Conservation (phyloP, 768 basidiomycete genomes). For the Kwoniella dejecticola region DNA sequence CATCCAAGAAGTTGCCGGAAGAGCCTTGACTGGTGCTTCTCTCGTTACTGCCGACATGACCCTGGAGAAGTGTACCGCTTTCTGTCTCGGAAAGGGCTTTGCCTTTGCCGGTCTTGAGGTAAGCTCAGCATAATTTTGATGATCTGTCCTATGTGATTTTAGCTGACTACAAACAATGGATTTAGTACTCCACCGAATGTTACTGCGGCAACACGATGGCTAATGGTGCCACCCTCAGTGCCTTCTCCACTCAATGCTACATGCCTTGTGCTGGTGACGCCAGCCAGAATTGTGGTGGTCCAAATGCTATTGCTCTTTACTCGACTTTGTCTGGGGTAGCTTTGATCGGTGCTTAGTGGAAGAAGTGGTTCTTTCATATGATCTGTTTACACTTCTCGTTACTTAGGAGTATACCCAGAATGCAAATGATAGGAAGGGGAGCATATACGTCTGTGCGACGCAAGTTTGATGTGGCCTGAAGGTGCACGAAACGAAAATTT, state of each 20-base stretch:
- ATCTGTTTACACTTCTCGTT: no score
- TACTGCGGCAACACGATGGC: conserved; percentile 45
- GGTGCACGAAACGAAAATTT: no score
- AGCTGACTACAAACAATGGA: no score
- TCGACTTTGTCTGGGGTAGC: conserved; percentile 1
- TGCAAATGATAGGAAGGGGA: neutral
- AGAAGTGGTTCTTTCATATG: no score
- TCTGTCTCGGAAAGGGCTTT: conserved; percentile 40
- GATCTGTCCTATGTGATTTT: conserved; percentile 24
- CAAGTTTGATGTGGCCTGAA: no score
- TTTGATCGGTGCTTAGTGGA: conserved; percentile 8
- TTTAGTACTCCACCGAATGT: conserved; percentile 43
- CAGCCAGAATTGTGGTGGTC: conserved; percentile 34
- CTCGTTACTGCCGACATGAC: conserved; percentile 37
- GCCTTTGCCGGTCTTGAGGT: conserved; percentile 35
- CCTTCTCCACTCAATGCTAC: conserved; percentile 27
- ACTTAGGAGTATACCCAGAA: neutral
- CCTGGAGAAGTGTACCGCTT: conserved; percentile 30
- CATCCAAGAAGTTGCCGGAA: conserved; percentile 40
- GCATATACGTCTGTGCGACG: neutral
- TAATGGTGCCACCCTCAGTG: conserved; percentile 34
- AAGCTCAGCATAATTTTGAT: no score
- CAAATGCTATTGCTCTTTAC: conserved; percentile 30
- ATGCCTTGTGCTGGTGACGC: conserved; percentile 45
- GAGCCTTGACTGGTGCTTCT: conserved; percentile 45